Evolutionary conservation across 768 basidiomycete genomes (phyloP), one percentile per base, ranked within the genome.

Genomic region (Lentinula detonsa): DNA sequence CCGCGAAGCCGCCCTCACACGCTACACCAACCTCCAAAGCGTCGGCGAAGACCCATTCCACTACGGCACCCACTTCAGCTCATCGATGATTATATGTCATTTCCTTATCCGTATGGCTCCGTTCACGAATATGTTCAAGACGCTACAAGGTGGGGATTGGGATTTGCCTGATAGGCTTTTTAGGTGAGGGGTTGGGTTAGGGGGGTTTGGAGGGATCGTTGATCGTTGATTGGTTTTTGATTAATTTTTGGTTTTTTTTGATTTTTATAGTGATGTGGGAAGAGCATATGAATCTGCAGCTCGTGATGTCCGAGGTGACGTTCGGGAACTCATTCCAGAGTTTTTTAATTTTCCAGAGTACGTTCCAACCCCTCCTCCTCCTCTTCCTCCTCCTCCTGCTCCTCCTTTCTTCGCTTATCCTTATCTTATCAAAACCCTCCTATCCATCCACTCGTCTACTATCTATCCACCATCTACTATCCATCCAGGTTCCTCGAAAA

Each of bases 31-130:
- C 64, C 78, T 95, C 10, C 73, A 86, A 66, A 86, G 91, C 63
- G 89, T 96, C 2, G 89, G 74, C 7, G 95, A 98, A 73, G 82
- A 84, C 39, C 95, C 95, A 0, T 96, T 96, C 72, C 91, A 93
- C 68, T 94, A 93, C 63, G 91, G 95, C 46, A 97, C 95, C 0
- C 95, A 98, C 70, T 98, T 95, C 68, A 93, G 91, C 69, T 95
- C 93, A 9, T 95, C 93, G 2, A 97, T 97, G 95, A 96, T 94
- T 61, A 91, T 95, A 49, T 95, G 93, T 75, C 94, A 96, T 65
- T 97, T 91, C 75, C 74, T 96, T 66, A 95, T 98, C 59, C 82
- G 95, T 21, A 75, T 95, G 66, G 85, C 88, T 13, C 95, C 95
- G 0, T 98, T 90, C 70, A 95, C 94, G 28, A 86, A 89, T 68